Conservation (phyloP, 371 early-diverging fungal species). For the Capillidium heterosporum region DNA sequence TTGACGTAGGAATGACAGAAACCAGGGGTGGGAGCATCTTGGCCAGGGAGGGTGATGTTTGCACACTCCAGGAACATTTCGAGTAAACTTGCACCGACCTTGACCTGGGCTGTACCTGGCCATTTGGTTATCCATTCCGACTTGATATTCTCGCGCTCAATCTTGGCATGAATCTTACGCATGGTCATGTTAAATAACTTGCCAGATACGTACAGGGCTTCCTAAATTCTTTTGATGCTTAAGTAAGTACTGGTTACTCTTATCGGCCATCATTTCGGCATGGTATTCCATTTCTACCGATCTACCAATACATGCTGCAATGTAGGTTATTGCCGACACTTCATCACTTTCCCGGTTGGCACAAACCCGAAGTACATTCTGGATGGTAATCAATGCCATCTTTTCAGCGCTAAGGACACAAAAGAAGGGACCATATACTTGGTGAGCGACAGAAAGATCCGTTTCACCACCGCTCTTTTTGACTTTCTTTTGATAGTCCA, state of each 20-base stretch:
- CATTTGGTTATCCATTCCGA: slow-evolving; percentile 42
- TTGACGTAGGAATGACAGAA: slow-evolving; percentile 59
- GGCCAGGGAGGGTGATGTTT: slow-evolving; percentile 6
- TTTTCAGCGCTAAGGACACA: slow-evolving; percentile 50
- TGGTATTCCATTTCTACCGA: slow-evolving; percentile 73
- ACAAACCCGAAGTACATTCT: slow-evolving; percentile 52
- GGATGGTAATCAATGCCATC: slow-evolving; percentile 66
- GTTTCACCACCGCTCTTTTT: slow-evolving; percentile 11
- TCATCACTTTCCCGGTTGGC: slow-evolving; percentile 33
- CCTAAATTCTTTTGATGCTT: slow-evolving; percentile 18
- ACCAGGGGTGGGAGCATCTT: slow-evolving; percentile 45
- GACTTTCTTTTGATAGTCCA: slow-evolving; percentile 32
- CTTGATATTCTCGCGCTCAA: slow-evolving; percentile 21
- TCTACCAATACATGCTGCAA: slow-evolving; percentile 49
- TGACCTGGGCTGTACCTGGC: slow-evolving; percentile 39
- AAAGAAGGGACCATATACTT: slow-evolving; percentile 49
- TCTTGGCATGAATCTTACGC: slow-evolving; percentile 40
- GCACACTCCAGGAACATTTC: slow-evolving; percentile 13
- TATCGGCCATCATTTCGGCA: slow-evolving; percentile 49
- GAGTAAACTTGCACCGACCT: slow-evolving; percentile 54
- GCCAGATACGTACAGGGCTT: slow-evolving; percentile 41
- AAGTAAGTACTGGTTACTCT: slow-evolving; percentile 31
- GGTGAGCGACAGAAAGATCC: slow-evolving; percentile 16
- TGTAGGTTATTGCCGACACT: slow-evolving; percentile 38
- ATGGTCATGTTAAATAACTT: slow-evolving; percentile 63